A percentile compares a stretch with the other conserved stretches of the same genome.
These are phyloP conservation scores for Saitozyma sp. DNA, from an alignment of 768 basidiomycete genomes.

Conservation along the genomic window DNA sequence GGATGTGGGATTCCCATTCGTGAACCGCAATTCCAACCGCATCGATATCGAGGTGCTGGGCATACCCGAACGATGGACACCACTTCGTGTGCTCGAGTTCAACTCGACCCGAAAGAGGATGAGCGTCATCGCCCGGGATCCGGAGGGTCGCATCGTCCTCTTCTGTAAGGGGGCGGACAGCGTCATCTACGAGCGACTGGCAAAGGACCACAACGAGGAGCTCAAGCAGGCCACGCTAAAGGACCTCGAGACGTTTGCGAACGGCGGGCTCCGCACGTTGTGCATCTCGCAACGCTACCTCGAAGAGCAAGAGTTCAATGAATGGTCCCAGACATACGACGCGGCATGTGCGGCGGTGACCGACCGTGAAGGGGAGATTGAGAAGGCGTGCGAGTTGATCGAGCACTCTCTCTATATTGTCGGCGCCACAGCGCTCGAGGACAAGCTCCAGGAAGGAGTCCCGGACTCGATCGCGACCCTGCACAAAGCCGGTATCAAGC, in stretches of 20 bases:
- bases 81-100: slow-evolving; percentile 85
- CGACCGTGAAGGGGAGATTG: slow-evolving; percentile 87
- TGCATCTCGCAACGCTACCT: slow-evolving; percentile 81
- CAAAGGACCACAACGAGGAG: slow-evolving; percentile 68
- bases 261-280: slow-evolving; percentile 84
- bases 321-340: slow-evolving; percentile 79
- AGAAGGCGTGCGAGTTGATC: slow-evolving; percentile 77
- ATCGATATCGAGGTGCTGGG: slow-evolving; percentile 92
- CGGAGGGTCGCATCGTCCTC: slow-evolving; percentile 76
- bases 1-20: slow-evolving; percentile 89
- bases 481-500: slow-evolving; percentile 89
- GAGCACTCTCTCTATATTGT: slow-evolving; percentile 81
- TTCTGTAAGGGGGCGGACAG: slow-evolving; percentile 98
- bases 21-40: slow-evolving; percentile 68
- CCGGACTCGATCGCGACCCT: slow-evolving; percentile 92
- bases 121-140: slow-evolving; percentile 84
- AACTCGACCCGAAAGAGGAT: slow-evolving; percentile 92
- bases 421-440: slow-evolving; percentile 93
- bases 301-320: slow-evolving; percentile 76
- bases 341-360: slow-evolving; percentile 72
- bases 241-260: slow-evolving; percentile 93
- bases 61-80: slow-evolving; percentile 74
- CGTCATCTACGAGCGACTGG: slow-evolving; percentile 84
- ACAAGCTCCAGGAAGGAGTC: slow-evolving; percentile 95
- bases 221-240: slow-evolving; percentile 75